Evolutionary conservation across 2,329 filamentous ascomycete genomes (phyloP), one percentile per base, ranked within the genome.

Genomic region (Cladosporium velox): DNA sequence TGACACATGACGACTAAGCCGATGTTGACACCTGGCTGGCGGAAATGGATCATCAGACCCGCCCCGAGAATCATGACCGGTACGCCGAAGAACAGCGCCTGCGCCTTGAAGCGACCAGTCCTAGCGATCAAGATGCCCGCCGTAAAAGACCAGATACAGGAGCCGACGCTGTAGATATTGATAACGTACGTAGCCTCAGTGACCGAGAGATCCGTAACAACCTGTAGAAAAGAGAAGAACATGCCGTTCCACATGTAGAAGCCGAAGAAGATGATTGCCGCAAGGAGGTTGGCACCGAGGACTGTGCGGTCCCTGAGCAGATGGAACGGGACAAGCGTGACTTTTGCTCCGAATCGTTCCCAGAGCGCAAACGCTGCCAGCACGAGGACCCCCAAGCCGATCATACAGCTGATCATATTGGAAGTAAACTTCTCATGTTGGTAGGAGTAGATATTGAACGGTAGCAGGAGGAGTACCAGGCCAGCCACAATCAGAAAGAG

Each of bases 391-490:
- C 79, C 79, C 8, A 79, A 65, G 14, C 80, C 73, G 14, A 80
- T 74, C 73, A 80, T 78, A 66, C 74, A 74, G 66, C 80, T 78
- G 66, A 82, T 79, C 69, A 77, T 76, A 1, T 70, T 66, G 0
- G 76, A 74, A 4, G 70, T 70, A 78, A 79, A 81, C 28, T 73
- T 74, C 1, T 73, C 18, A 65, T 73, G 12, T 10, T 76, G 75
- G 65, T 72, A 74, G 28, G 51, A 70, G 63, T 71, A 71, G 28
- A 92, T 80, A 14, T 81, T 87, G 74, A 92, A 87, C 0, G 90
- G 88, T 8, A 92, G 83, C 18, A 92, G 79, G 72, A 92, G 86
- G 5, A 91, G 77, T 0, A 84, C 82, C 68, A 90, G 83, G 1
- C 87, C 89, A 2, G 77, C 80, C 8, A 85, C 83, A 67, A 91